Percentiles rank a stretch among this genome's conserved stretches.
Conservation (phyloP, 78 protist genomes). For the Dictyostelium brefeldianum region DNA sequence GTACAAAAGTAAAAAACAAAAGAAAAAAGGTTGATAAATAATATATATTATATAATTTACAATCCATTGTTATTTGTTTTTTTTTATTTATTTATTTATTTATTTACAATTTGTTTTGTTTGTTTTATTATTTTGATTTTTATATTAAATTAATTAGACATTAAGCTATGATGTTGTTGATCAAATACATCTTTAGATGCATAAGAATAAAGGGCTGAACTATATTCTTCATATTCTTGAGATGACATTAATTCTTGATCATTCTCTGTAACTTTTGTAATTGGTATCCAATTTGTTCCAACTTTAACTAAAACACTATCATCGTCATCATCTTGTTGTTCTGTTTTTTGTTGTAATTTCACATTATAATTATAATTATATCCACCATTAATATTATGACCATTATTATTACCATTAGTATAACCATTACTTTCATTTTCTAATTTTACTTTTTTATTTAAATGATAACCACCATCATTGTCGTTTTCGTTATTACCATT, state of each 20-base stretch:
- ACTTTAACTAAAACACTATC: not conserved
- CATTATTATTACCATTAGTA: not conserved
- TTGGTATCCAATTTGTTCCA: not conserved
- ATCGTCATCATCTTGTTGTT: constrained; percentile 6
- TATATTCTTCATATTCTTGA: constrained; percentile 71
- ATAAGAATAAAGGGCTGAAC: constrained; percentile 12
- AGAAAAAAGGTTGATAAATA: not conserved
- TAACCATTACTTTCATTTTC: not conserved
- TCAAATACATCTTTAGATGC: constrained; percentile 22
- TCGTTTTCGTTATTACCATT: not conserved
- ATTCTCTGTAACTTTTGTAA: constrained; percentile 48
- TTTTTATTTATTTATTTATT: not conserved
- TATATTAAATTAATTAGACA: not conserved
- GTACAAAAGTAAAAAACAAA: not conserved
- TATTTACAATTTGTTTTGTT: not conserved
- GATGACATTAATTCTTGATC: constrained; percentile 71
- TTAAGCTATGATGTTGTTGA: not conserved
- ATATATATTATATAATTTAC: not conserved
- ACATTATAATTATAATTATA: not conserved
- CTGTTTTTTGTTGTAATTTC: not conserved
- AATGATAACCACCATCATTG: not conserved
- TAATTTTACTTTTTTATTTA: constrained; percentile 12
- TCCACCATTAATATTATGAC: not conserved
- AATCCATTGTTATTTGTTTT: not conserved
- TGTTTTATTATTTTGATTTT: too few relatives aligned